phyloP scores from a whole-genome alignment of 192 early-diverging fungal genomes.

The Podila minutissima region DNA sequence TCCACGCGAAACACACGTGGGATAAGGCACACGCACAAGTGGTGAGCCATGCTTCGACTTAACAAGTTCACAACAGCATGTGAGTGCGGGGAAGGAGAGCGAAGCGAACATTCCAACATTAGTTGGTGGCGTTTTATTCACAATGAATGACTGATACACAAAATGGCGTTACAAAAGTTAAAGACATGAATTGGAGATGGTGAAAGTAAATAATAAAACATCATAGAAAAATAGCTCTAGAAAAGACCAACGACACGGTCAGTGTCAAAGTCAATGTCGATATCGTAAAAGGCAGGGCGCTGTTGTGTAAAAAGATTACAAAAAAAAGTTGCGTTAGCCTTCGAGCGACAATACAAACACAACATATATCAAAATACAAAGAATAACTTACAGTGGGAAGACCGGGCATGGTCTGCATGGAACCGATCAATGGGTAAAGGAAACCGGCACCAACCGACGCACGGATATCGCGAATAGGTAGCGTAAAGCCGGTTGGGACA shows the following conservation, averaged over 20 bases:
- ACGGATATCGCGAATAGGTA: constrained; percentile 96
- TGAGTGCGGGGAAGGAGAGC: too few relatives aligned
- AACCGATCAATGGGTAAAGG: constrained; percentile 94
- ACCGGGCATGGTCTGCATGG: constrained; percentile 99
- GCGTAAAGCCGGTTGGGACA: constrained; percentile 90
- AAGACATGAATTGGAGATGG: neutral
- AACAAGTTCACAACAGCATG: too few relatives aligned
- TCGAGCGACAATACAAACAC: neutral
- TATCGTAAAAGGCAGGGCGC: constrained; percentile 92
- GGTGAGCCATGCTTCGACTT: too few relatives aligned
- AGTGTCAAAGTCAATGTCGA: constrained; percentile 85
- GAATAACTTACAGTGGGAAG: constrained; percentile 7
- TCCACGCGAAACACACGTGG: too few relatives aligned
- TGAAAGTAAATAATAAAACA: neutral
- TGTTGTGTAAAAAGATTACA: neutral
- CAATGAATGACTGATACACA: too few relatives aligned
- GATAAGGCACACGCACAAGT: too few relatives aligned
- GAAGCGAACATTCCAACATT: too few relatives aligned
- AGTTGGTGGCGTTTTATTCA: too few relatives aligned
- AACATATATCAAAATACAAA: neutral
- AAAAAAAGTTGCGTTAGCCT: neutral
- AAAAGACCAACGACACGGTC: constrained; percentile 85
- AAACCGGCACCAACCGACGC: constrained; percentile 97
- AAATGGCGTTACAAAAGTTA: neutral
- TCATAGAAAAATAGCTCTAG: constrained; percentile 48